Evolutionary conservation across 148 eudicot genomes (phyloP).

Genomic region (Selenicereus undatus): DNA sequence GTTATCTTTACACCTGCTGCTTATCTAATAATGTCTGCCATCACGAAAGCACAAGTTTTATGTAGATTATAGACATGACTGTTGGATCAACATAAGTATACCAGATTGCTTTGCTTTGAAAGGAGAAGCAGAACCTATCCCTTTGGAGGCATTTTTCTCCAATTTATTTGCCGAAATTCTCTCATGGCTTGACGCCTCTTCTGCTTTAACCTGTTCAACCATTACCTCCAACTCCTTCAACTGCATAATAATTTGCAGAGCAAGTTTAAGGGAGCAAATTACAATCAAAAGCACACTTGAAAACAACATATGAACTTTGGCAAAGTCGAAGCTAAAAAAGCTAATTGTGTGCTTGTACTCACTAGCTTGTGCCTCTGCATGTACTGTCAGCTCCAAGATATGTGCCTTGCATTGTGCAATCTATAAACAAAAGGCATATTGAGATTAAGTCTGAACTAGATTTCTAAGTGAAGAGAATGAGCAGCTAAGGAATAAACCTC

Average conservation of each 20-base stretch:
- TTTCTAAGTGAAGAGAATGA: conserved; percentile 1
- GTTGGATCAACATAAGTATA: too few species aligned
- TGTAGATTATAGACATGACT: too few species aligned
- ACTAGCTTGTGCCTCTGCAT: conserved; percentile 94
- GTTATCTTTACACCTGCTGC: too few species aligned
- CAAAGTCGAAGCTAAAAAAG: neutral
- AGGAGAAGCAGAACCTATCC: too few species aligned
- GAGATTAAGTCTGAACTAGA: neutral
- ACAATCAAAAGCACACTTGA: neutral
- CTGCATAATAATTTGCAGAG: conserved; percentile 43
- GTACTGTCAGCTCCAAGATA: conserved; percentile 85
- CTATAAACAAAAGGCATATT: conserved; percentile 12
- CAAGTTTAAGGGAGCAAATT: conserved; percentile 2
- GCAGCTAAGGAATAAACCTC: conserved; percentile 48
- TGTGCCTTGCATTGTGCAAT: too few species aligned
- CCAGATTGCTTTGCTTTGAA: too few species aligned
- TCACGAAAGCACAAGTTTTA: too few species aligned
- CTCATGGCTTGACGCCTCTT: too few species aligned
- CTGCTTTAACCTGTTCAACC: too few species aligned
- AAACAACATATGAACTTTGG: conserved; percentile 1
- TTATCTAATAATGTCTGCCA: too few species aligned
- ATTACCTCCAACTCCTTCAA: conserved; percentile 86
- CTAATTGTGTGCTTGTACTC: conserved; percentile 86
- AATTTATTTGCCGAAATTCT: too few species aligned
- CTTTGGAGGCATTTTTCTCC: too few species aligned